A percentile compares a stretch with the other conserved stretches of the same genome.
phyloP scores from a whole-genome alignment of 495 filamentous ascomycete genomes.

The Parmelia sp. region DNA sequence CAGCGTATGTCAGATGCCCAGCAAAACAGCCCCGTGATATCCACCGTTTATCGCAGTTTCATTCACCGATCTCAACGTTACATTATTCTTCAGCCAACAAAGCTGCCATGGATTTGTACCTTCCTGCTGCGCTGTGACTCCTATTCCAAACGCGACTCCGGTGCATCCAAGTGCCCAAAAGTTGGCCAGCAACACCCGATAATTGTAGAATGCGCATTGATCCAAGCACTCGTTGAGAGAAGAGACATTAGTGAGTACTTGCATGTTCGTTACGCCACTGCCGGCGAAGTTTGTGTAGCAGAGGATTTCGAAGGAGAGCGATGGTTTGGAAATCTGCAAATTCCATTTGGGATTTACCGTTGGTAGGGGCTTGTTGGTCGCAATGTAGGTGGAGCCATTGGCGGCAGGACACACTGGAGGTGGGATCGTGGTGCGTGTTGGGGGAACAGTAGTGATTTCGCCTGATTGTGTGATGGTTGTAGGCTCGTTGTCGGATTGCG shows the following conservation, averaged over 20 bases:
- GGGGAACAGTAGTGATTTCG: background rate
- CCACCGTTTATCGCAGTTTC: too few species aligned
- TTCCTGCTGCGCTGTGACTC: too few species aligned
- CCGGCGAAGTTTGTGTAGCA: background rate
- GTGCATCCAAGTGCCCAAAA: too few species aligned
- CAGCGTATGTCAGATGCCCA: too few species aligned
- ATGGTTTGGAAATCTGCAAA: background rate
- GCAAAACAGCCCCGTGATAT: too few species aligned
- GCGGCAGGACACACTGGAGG: background rate
- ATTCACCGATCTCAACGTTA: too few species aligned
- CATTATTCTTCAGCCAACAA: too few species aligned
- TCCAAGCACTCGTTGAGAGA: background rate
- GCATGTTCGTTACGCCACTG: background rate
- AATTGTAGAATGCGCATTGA: too few species aligned
- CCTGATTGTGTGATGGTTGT: background rate
- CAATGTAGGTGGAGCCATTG: background rate
- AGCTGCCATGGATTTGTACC: too few species aligned
- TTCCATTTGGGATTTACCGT: background rate
- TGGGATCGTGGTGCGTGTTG: background rate
- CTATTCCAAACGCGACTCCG: too few species aligned
- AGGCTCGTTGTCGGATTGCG: background rate
- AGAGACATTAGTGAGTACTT: background rate
- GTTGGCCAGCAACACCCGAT: too few species aligned
- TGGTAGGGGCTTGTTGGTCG: background rate
- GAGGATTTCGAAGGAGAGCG: background rate